Percentiles rank a stretch among this genome's conserved stretches.
Conservation (phyloP, 1,284 basidiomycete species). For the Phellopilus nigrolimitatus region DNA sequence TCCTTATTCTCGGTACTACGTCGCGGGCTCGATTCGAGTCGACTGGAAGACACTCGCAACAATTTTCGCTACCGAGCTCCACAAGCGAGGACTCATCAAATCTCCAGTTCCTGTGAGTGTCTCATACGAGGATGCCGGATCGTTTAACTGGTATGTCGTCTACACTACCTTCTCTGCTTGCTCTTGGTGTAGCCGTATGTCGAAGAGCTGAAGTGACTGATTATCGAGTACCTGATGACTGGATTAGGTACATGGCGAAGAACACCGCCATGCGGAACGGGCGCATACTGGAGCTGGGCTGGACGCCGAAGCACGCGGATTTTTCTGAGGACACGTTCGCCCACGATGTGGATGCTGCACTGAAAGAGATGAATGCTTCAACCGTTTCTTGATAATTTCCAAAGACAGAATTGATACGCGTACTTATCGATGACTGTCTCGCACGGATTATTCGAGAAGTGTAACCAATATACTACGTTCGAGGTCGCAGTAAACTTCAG, state of each 20-base stretch:
- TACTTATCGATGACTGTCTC: too few relatives aligned
- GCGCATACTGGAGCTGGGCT: constrained; percentile 1
- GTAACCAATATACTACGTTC: too few relatives aligned
- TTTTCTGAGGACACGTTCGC: not conserved
- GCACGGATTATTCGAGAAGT: too few relatives aligned
- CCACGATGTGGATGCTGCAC: not conserved
- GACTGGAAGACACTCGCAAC: not conserved
- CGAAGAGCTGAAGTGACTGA: not conserved
- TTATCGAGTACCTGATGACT: too few relatives aligned
- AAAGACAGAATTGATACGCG: too few relatives aligned
- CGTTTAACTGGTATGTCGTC: not conserved
- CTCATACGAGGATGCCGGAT: not conserved
- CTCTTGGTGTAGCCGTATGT: not conserved
- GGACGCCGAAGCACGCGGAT: constrained; percentile 4
- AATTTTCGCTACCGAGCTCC: not conserved
- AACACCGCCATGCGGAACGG: not conserved
- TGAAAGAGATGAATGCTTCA: not conserved
- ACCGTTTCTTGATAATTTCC: too few relatives aligned
- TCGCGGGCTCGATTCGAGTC: not conserved
- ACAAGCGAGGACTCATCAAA: not conserved
- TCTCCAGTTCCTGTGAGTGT: not conserved
- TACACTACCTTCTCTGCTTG: not conserved
- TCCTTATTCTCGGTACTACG: not conserved
- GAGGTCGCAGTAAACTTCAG: too few relatives aligned
- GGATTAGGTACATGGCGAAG: not conserved